A percentile compares a stretch with the other conserved stretches of the same genome.
These are phyloP conservation scores for Amaranthus palmeri DNA, from an alignment of 148 eudicot genomes.

Conservation along the genomic window DNA sequence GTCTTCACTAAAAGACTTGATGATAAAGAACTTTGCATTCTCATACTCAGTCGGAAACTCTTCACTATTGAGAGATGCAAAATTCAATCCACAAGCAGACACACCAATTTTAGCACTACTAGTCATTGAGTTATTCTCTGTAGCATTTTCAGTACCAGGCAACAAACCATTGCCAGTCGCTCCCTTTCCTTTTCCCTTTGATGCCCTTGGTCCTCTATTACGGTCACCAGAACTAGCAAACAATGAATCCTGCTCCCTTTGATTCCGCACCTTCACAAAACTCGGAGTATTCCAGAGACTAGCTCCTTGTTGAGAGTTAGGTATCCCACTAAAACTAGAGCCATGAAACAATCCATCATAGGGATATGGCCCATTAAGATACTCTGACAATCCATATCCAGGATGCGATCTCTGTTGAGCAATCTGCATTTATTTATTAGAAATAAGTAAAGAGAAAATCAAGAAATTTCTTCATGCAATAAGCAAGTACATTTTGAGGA, in stretches of 20 bases:
- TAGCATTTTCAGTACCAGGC: conserved; percentile 25
- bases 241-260: conserved; percentile 54
- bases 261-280: conserved; percentile 61
- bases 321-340: conserved; percentile 37
- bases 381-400: conserved; percentile 60
- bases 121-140: conserved; percentile 36
- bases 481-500: neutral
- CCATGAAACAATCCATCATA: conserved; percentile 51
- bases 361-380: conserved; percentile 45
- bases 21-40: conserved; percentile 82
- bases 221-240: conserved; percentile 62
- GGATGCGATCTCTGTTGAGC: conserved; percentile 61
- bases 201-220: conserved; percentile 93
- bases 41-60: conserved; percentile 73
- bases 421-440: conserved; percentile 33
- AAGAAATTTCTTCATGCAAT: neutral
- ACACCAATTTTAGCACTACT: conserved; percentile 36
- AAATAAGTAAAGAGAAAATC: too few relatives aligned
- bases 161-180: conserved; percentile 29
- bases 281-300: conserved; percentile 41
- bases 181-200: conserved; percentile 59
- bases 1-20: conserved; percentile 96
- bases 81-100: conserved; percentile 46
- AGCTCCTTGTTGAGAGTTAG: conserved; percentile 46
- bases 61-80: conserved; percentile 48